A percentile compares a stretch with the other conserved stretches of the same genome.
These are phyloP conservation scores for Cucurbita argyrosperma DNA, from an alignment of 306 rosid genomes.

Conservation along the genomic window DNA sequence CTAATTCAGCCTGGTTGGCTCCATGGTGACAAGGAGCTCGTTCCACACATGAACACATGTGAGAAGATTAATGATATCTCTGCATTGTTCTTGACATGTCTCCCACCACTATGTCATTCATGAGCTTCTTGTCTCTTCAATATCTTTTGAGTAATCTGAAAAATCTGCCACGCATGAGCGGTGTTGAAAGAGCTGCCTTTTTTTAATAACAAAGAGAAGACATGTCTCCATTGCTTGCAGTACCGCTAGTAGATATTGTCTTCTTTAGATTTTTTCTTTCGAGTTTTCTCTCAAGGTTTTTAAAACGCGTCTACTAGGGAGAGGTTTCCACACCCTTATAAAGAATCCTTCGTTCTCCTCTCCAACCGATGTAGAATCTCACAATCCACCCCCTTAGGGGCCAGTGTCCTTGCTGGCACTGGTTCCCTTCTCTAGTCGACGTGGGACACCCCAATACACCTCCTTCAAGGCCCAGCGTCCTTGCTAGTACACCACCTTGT, in stretches of 20 bases:
- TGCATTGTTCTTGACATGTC: conserved; percentile 6
- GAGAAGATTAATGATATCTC: conserved; percentile 3
- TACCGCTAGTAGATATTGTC: too few species aligned
- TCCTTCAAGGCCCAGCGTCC: neutral
- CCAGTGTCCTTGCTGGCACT: too few species aligned
- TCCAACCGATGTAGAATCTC: neutral
- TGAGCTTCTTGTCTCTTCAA: neutral
- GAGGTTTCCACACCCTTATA: too few species aligned
- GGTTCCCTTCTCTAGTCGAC: too few species aligned
- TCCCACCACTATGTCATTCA: neutral
- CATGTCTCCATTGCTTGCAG: neutral
- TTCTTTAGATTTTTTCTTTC: too few species aligned
- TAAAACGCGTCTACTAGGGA: too few species aligned
- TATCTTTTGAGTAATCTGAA: neutral
- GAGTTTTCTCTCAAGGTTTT: too few species aligned
- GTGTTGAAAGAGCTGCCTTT: neutral
- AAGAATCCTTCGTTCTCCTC: too few species aligned
- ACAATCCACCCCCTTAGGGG: too few species aligned
- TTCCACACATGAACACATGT: conserved; percentile 3
- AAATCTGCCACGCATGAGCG: neutral
- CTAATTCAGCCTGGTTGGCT: neutral
- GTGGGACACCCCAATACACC: neutral
- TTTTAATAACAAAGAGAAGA: neutral
- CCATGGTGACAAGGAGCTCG: conserved; percentile 3
- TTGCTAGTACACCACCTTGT: too few species aligned